Evolutionary conservation across 805 yeast species (phyloP).

Genomic region (Candida pseudoglaebosa): DNA sequence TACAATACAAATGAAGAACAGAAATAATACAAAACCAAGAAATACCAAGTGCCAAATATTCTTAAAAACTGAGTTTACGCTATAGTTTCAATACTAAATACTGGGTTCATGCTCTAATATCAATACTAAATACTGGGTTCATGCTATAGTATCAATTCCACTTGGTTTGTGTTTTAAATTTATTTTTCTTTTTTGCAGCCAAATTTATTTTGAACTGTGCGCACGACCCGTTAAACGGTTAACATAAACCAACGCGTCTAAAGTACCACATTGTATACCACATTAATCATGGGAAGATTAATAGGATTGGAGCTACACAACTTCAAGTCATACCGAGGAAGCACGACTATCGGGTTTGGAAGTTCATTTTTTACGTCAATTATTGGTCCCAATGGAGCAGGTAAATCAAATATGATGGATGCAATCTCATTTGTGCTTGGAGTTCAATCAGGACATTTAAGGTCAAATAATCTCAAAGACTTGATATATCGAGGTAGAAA

Average conservation of each 20-base stretch:
- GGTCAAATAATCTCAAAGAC: conserved; percentile 72
- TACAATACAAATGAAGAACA: too few relatives aligned
- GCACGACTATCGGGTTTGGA: conserved; percentile 76
- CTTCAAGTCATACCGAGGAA: conserved; percentile 88
- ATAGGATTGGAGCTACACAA: conserved; percentile 74
- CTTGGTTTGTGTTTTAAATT: too few relatives aligned
- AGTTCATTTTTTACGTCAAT: conserved; percentile 80
- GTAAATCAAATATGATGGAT: conserved; percentile 96
- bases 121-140: too few relatives aligned
- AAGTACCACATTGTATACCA: conserved; percentile 1
- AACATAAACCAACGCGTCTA: conserved; percentile 1
- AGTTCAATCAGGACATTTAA: conserved; percentile 64
- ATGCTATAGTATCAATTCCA: too few relatives aligned
- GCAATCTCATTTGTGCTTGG: conserved; percentile 95
- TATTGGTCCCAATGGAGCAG: conserved; percentile 98
- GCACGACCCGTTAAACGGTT: too few relatives aligned
- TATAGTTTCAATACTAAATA: too few relatives aligned
- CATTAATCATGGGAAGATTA: conserved; percentile 67
- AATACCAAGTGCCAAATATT: too few relatives aligned
- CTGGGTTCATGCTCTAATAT: too few relatives aligned
- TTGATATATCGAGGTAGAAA: conserved; percentile 69
- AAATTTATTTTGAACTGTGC: too few relatives aligned
- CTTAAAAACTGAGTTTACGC: too few relatives aligned
- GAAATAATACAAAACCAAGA: too few relatives aligned
- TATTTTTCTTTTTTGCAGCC: too few relatives aligned